Evolutionary conservation across 2,329 filamentous ascomycete genomes (phyloP).

Genomic region (Alternaria hordeiaustralica): DNA sequence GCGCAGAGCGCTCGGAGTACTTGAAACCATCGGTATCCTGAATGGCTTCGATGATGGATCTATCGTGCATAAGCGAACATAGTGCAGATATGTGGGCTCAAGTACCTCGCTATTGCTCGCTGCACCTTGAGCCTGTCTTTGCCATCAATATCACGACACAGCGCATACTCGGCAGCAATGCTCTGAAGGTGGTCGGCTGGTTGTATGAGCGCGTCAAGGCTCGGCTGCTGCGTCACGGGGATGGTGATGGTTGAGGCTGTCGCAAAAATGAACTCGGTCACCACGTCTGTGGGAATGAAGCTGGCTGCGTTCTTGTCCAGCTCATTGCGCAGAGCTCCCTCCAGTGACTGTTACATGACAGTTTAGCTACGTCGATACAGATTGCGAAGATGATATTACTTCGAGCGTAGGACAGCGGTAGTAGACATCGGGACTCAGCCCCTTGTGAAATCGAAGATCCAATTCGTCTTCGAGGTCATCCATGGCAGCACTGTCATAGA

Average conservation of each 20-base stretch:
- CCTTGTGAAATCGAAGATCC: constrained; percentile 39
- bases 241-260: constrained; percentile 40
- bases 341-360: constrained; percentile 27
- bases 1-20: constrained; percentile 41
- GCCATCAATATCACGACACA: constrained; percentile 35
- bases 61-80: constrained; percentile 11
- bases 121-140: constrained; percentile 39
- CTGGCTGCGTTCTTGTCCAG: constrained; percentile 35
- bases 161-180: constrained; percentile 35
- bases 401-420: constrained; percentile 39
- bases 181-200: constrained; percentile 37
- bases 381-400: constrained; percentile 20
- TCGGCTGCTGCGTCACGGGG: constrained; percentile 33
- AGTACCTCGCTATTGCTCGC: constrained; percentile 37
- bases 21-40: constrained; percentile 43
- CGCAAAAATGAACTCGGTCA: constrained; percentile 44
- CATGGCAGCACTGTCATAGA: constrained; percentile 21
- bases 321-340: constrained; percentile 40
- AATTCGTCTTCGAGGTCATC: constrained; percentile 41
- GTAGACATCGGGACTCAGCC: constrained; percentile 40
- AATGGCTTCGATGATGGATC: constrained; percentile 40
- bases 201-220: constrained; percentile 34
- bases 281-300: constrained; percentile 38
- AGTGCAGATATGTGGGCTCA: not conserved
- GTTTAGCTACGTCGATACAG: constrained; percentile 20